phyloP scores from a whole-genome alignment of 495 filamentous ascomycete genomes.

The Penicillium simplicissimum region DNA sequence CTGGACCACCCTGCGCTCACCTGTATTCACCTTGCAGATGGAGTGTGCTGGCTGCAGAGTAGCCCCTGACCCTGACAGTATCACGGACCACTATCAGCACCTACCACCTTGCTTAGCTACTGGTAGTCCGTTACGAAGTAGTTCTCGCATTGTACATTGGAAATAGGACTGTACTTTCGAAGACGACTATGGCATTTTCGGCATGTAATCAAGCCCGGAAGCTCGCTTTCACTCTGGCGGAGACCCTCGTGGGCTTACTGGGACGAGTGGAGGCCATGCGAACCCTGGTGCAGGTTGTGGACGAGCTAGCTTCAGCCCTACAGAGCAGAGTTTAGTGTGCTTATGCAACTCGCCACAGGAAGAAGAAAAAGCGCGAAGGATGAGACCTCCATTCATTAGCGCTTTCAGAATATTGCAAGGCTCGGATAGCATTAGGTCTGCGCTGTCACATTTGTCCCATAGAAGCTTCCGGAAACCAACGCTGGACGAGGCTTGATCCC shows the following conservation, averaged over 20 bases:
- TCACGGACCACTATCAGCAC: background rate
- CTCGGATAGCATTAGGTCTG: background rate
- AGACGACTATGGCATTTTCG: background rate
- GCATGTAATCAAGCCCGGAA: too few species aligned
- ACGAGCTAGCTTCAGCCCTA: slow-evolving; percentile 29
- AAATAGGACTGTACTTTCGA: background rate
- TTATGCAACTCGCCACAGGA: slow-evolving; percentile 3
- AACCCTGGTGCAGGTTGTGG: slow-evolving; percentile 19
- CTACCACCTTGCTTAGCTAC: background rate
- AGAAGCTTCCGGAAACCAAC: background rate
- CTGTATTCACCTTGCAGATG: too few species aligned
- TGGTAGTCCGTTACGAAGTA: background rate
- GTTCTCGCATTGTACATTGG: background rate
- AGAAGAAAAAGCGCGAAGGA: background rate
- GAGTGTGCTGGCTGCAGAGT: background rate
- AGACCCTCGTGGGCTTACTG: background rate
- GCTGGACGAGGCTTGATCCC: background rate
- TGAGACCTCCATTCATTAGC: background rate
- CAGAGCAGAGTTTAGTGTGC: slow-evolving; percentile 15
- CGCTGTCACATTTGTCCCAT: background rate
- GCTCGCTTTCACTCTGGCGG: background rate
- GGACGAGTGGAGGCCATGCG: background rate
- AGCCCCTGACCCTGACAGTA: background rate
- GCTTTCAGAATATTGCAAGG: background rate
- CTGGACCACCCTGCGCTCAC: too few species aligned